Evolutionary conservation across 768 basidiomycete genomes (phyloP), one percentile per base, ranked within the genome.

Genomic region (Asterophora lycoperdoides): DNA sequence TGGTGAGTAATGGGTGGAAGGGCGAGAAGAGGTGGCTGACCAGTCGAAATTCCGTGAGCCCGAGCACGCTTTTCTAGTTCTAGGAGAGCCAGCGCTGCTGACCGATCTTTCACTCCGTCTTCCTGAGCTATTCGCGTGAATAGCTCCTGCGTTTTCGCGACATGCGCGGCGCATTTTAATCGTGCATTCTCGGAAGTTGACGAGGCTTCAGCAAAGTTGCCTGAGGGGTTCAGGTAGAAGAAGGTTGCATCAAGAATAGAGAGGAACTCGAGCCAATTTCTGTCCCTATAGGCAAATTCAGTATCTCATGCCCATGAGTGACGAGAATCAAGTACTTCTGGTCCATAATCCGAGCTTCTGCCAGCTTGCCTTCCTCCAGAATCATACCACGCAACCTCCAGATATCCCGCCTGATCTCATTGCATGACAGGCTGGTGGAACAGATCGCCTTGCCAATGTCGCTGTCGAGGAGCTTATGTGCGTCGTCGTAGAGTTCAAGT

Each of bases 211-310:
- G 41, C 3, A 19, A 6, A 23, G 23, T 33, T 42, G 43, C 26
- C 37, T 35, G 32, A 50, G 32, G 63, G 54, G 1, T 64, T 58
- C 34, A 73, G 46, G 42, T 70, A 63, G 33, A 68, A 64, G 53
- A 92, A 83, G 8, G 83, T 74, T 1, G 80, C 81, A 52, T 92
- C 84, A 5, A 92, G 65, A 17, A 91, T 66, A 5, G 88, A 77
- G 36, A 89, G 63, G 61, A 92, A 90, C 58, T 90, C 89, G 5
- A 89, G 71, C 90, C 91, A 93, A 58, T 92, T 92, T 32, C 88
- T 84, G 58, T 92, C 86, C 32, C 89, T 83, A 58, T 30, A 14
- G 29, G 35, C 29, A 51, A 41, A 46, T 46, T 52, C 11, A 54
- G 44, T 44, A 23, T 20, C 20, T 43, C 4, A 19, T 3, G 1